Evolutionary conservation across 805 yeast genomes (phyloP), one percentile per base, ranked within the genome.

Genomic region (Yarrowia osloensis): DNA sequence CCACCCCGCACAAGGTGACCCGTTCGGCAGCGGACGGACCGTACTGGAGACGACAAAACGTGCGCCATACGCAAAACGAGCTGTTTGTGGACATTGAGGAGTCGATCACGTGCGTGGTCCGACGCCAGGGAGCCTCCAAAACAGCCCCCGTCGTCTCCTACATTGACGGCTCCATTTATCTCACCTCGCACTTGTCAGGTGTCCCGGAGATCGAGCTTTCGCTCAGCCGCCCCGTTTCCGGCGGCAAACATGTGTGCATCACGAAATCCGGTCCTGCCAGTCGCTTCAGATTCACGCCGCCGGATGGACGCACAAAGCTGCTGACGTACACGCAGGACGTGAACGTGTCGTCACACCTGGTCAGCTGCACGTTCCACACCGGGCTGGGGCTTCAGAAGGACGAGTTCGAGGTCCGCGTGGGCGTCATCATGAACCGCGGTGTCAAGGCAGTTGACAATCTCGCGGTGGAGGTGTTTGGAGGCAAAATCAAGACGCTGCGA

Each of bases 31-130:
- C 35, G 35, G 73, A 69, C 15, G 73, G 74, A 29, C 78, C 79
- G 9, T 97, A 97, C 1, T 94, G 98, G 98, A 83, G 98, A 72
- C 81, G 85, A 55, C 74, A 87, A 4, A 84, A 86, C 70, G 88
- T 89, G n/a, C 84, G 82, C 70, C 86, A 90, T 74, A 82, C 90
- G 3, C 87, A 87, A 70, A 91, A 94, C 76, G 98, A 94, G 76
- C 81, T 94, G 76, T 91, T 87, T 74, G 88, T 94, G 9, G 98
- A 95, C 76, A 75, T 95, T 6, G 81, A 82, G 2, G 99, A 94
- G 75, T 79, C 49, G 11, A 31, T 50, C 29, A 35, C 39, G 33
- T 49, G 39, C 6, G 47, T 63, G 21, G 59, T 37, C 2, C 28
- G 49, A 3, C 35, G 49, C 3, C 37, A 35, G 39, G 35, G 47